A percentile compares a stretch with the other conserved stretches of the same genome.
These are phyloP conservation scores for Thelonectria rubi DNA, from an alignment of 2,329 filamentous ascomycete species.

Conservation along the genomic window DNA sequence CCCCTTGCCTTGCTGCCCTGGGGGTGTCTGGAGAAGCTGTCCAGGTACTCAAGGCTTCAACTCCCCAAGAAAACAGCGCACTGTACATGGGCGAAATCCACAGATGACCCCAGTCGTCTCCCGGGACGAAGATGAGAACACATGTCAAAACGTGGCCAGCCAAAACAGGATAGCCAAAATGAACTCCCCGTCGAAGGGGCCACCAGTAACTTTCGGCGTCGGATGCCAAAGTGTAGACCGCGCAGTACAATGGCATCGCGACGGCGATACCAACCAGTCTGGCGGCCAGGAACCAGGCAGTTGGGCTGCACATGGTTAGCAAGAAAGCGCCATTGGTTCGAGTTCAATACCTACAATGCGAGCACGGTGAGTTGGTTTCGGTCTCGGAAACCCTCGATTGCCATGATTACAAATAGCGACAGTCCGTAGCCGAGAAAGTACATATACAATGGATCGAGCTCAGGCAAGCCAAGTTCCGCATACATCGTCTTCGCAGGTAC, in stretches of 20 bases:
- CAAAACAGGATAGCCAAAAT: neutral
- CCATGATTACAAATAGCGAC: too few relatives aligned
- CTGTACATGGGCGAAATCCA: neutral
- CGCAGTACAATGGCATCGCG: conserved; percentile 28
- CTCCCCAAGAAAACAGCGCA: conserved; percentile 23
- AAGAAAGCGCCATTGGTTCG: neutral
- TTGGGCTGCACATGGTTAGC: conserved; percentile 2
- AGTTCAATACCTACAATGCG: neutral
- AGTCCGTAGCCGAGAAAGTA: too few relatives aligned
- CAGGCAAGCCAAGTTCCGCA: too few relatives aligned
- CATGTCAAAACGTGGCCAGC: conserved; percentile 13
- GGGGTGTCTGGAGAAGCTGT: too few relatives aligned
- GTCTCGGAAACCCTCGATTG: too few relatives aligned
- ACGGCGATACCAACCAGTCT: conserved; percentile 18
- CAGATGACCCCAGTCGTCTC: neutral
- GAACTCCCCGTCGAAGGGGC: conserved; percentile 20
- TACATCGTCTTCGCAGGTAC: too few relatives aligned
- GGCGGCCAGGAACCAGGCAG: conserved; percentile 20
- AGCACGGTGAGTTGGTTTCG: too few relatives aligned
- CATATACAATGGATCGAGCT: too few relatives aligned
- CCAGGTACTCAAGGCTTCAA: too few relatives aligned
- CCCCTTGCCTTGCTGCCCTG: neutral
- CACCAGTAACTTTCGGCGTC: conserved; percentile 26
- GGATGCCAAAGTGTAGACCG: conserved; percentile 20
- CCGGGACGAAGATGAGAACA: conserved; percentile 19